Base-by-base conservation (phyloP, 2,329 filamentous ascomycete genomes). In the Leptographium flavum region DNA sequence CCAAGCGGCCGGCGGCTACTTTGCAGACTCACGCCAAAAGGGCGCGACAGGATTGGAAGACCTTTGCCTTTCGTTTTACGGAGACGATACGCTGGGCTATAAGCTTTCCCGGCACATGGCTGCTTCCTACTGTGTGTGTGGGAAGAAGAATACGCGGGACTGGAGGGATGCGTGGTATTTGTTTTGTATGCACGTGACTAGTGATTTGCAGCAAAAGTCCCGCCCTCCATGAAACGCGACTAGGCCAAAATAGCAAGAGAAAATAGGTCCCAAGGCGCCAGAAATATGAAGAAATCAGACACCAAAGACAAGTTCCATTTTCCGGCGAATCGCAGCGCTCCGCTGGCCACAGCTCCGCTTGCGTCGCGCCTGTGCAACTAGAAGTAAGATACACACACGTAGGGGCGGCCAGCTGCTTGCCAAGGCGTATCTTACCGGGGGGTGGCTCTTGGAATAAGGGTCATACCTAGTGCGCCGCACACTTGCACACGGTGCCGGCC, bases 261-360 rank as follows among this genome's bases (percentile, higher is more conserved):
- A 15, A 39, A 25, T 13, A 36, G 17, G 19, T 19, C n/a, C 15
- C 28, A 31, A 15, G 36, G n/a, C n/a, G n/a, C n/a, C n/a, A n/a
- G n/a, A 32, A 33, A 33, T 28, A 28, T n/a, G n/a, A n/a, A n/a
- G n/a, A 28, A 28, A 28, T 28, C 27, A 28, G 27, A 28, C 27
- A 28, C 27, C 13, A 39, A 25, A 23, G 25, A 30, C 28, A 31
- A 11, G 37, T 17, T 19, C 21, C 11, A 23, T 44, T 43, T 47
- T 47, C 39, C 10, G n/a, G 40, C 45, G 39, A 47, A 47, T 49
- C 3, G 39, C 41, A 43, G 22, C 35, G 13, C 19, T 22, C 33
- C 21, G 33, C 33, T 19, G 32, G 19, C 33, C 36, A 33, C 31
- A 38, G 36, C 21, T 38, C 21, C 36, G 21, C 36, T 38, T 38